Evolutionary conservation across 78 protist species (phyloP), one percentile per base, ranked within the genome.

Genomic region (slime mould (Dictyostelium discoideum)): DNA sequence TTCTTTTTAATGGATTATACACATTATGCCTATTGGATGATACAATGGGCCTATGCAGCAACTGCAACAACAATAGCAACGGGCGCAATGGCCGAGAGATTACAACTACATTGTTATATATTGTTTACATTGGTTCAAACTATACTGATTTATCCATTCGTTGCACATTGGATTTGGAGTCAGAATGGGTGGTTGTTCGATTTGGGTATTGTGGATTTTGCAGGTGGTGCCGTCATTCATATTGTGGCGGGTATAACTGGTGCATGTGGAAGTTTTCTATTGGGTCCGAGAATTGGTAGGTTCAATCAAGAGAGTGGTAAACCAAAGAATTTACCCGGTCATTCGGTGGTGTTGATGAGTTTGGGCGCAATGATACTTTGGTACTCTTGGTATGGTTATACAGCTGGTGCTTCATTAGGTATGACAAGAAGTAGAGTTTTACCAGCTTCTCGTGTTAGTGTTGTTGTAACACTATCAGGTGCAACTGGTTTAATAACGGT

Each of bases 341-440:
- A 90, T 72, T 72, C 67, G 0, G 96, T 86, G 6, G 92, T 92
- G 22, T 42, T 85, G 67, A 48, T 46, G 48, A 82, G 92, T 22
- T 48, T 92, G 24, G 96, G 96, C 24, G 96, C 96, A 4, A 84
- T 92, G 90, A 85, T 92, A 20, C 78, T 92, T 8, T 92, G 96
- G 96, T 85, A 86, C 26, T 78, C 89, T 10, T 92, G 96, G 96
- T 92, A 85, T 37, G 96, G 96, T 1, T 92, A 86, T 81, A 92
- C 92, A 1, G 74, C 86, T 2, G 96, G 95, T 39, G 95, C 95
- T 1, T 82, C 88, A 1, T 24, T 82, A 20, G 78, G 84, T 7
- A 80, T 88, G 94, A 82, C 87, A 1, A 69, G 32, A 10, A 84
- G 67, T 39, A 84, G 77, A 20, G 84, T 83, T 7, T 37, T 90